A percentile compares a stretch with the other conserved stretches of the same genome.
Conservation (phyloP, 495 filamentous ascomycete genomes). For the Penicillium roqueforti region DNA sequence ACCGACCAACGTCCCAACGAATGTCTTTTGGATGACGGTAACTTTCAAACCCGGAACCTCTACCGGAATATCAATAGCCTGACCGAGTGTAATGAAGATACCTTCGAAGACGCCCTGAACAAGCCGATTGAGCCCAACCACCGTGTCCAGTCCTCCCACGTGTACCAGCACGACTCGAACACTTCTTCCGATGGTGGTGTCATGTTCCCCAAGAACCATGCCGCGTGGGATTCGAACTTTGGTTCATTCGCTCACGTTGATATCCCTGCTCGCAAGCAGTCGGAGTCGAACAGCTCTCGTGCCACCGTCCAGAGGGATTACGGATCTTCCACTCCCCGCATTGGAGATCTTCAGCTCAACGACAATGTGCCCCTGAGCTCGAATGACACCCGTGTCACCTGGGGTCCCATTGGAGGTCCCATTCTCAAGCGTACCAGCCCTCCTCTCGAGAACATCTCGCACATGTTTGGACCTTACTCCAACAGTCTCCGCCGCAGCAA, state of each 20-base stretch:
- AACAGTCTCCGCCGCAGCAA: not conserved
- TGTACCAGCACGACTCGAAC: not conserved
- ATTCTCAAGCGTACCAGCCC: not conserved
- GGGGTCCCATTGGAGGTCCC: constrained; percentile 3
- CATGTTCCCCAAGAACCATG: not conserved
- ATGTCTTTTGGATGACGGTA: constrained; percentile 1
- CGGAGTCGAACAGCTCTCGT: not conserved
- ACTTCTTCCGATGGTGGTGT: not conserved
- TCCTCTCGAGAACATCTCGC: not conserved
- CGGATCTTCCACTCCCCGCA: not conserved
- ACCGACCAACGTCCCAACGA: too few species aligned
- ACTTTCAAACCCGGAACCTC: not conserved
- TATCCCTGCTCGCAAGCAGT: not conserved
- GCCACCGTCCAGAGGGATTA: too few species aligned
- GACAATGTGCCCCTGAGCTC: not conserved
- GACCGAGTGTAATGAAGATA: not conserved
- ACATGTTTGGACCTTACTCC: not conserved
- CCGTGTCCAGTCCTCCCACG: not conserved
- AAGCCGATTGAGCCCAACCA: not conserved
- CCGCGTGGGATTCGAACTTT: not conserved
- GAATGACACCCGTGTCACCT: not conserved
- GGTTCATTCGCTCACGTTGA: not conserved
- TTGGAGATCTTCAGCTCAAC: not conserved
- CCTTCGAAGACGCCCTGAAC: not conserved
- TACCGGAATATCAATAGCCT: not conserved